Evolutionary conservation across 2,329 filamentous ascomycete species (phyloP).

Genomic region (Trichoderma guizhouense): DNA sequence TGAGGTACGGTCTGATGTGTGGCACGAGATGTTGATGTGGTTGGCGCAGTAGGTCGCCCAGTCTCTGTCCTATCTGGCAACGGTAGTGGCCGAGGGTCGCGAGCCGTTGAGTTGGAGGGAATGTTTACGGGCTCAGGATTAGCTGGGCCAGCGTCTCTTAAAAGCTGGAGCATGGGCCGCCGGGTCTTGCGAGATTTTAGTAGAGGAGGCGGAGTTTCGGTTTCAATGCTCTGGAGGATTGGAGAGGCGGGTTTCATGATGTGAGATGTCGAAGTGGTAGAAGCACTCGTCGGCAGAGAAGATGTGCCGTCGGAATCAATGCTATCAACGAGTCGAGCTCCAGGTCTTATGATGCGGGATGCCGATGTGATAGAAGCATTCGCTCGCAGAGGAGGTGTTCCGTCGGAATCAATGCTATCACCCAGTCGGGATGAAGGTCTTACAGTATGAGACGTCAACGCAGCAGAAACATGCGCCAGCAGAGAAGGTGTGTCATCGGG

Average conservation of each 20-base stretch:
- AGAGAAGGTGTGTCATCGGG: neutral
- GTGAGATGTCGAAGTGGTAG: neutral
- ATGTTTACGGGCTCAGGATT: neutral
- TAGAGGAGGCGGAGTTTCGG: neutral
- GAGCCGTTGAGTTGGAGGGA: neutral
- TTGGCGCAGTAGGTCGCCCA: neutral
- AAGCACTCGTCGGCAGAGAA: neutral
- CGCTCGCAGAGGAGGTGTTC: neutral
- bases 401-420: neutral
- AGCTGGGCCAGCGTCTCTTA: neutral
- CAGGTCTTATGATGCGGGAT: neutral
- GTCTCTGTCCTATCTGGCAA: neutral
- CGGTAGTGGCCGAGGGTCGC: neutral
- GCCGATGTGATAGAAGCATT: neutral
- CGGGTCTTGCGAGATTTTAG: neutral
- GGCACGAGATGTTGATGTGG: neutral
- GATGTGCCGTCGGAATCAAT: neutral
- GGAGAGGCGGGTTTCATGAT: neutral
- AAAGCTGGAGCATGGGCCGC: neutral
- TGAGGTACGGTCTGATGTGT: too few species aligned
- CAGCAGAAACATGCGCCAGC: neutral
- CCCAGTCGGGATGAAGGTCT: neutral
- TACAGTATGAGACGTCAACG: neutral
- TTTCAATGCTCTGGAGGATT: neutral
- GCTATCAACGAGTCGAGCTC: neutral